These are phyloP conservation scores for Xylogone sp. DNA, from an alignment of 2,329 filamentous ascomycete species.

Conservation along the genomic window DNA sequence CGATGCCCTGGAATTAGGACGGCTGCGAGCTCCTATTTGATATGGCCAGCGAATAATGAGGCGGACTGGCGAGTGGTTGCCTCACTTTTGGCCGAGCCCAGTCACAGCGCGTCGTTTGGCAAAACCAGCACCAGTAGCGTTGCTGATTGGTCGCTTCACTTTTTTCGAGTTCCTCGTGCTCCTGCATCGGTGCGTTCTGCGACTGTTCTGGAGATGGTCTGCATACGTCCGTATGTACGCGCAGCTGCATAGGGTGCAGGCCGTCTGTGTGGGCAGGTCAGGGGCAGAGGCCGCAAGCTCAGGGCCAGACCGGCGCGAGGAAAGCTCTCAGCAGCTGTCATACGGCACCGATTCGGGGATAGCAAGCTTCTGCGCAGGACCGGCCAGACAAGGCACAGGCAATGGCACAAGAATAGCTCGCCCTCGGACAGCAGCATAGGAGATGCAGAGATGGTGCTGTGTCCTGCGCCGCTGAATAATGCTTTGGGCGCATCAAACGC, in stretches of 20 bases:
- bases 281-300: background rate
- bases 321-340: background rate
- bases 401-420: background rate
- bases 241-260: constrained; percentile 3
- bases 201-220: background rate
- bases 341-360: background rate
- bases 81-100: constrained; percentile 18
- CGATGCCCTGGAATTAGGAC: background rate
- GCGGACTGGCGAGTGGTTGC: constrained; percentile 14
- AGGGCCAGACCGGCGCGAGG: constrained; percentile 7
- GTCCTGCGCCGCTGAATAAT: too few species aligned
- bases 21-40: background rate
- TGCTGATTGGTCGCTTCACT: constrained; percentile 23
- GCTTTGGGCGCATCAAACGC: too few species aligned
- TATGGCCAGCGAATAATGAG: constrained; percentile 5
- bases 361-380: background rate
- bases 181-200: background rate
- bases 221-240: constrained; percentile 1
- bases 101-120: constrained; percentile 12
- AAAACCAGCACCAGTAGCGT: background rate
- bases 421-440: background rate
- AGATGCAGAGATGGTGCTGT: too few species aligned
- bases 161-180: background rate
- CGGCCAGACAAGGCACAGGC: background rate
- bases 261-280: background rate